These are phyloP conservation scores for Cytospora mali DNA, from an alignment of 2,329 filamentous ascomycete species.

Conservation along the genomic window DNA sequence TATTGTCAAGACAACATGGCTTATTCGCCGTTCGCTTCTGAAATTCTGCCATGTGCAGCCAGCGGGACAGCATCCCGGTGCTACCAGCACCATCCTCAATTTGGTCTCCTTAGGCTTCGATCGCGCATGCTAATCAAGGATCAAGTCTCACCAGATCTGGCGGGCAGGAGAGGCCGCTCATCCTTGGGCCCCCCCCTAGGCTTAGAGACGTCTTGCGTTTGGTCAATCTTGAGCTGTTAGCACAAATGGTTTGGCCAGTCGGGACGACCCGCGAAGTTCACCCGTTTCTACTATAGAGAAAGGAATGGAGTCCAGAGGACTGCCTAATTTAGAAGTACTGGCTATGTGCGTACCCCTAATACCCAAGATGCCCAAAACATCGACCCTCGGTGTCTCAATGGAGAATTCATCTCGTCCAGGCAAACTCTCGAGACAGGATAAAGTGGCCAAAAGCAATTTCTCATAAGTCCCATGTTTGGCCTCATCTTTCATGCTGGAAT, in stretches of 20 bases:
- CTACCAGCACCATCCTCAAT: slow-evolving; percentile 24
- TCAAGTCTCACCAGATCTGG: slow-evolving; percentile 28
- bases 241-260: slow-evolving; percentile 16
- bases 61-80: slow-evolving; percentile 26
- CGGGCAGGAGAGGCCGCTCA: slow-evolving; percentile 11
- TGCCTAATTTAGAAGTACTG: slow-evolving; percentile 2
- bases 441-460: not conserved
- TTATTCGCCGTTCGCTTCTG: slow-evolving; percentile 11
- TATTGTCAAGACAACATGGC: slow-evolving; percentile 8
- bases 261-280: slow-evolving; percentile 18
- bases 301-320: not conserved
- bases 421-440: not conserved
- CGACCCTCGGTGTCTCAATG: not conserved
- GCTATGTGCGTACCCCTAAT: not conserved
- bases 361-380: not conserved
- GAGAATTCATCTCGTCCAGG: not conserved
- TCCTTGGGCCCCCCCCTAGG: not conserved
- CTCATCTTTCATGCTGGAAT: slow-evolving; percentile 8
- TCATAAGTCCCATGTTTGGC: not conserved
- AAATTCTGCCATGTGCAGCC: slow-evolving; percentile 7
- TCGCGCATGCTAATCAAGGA: slow-evolving; percentile 26
- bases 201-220: not conserved
- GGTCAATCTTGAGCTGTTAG: not conserved
- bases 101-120: slow-evolving; percentile 26
- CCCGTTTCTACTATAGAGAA: not conserved